Conservation (phyloP, 768 basidiomycete genomes). For the Cystobasidiopsis lactophilus region DNA sequence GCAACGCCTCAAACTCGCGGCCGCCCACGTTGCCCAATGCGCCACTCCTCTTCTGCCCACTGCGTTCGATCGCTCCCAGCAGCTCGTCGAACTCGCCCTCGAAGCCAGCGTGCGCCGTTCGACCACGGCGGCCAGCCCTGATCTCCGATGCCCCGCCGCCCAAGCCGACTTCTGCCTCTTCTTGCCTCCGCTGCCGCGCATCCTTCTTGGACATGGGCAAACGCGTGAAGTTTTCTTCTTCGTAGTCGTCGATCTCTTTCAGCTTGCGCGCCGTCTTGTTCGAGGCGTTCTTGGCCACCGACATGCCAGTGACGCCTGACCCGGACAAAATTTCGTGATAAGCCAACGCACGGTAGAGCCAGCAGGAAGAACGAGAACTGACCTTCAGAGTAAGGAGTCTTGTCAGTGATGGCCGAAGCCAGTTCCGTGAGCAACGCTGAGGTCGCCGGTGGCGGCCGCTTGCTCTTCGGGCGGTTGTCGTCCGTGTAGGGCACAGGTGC, state of each 20-base stretch:
- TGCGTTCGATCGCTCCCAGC: slow-evolving; percentile 22
- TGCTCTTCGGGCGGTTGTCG: slow-evolving; percentile 29
- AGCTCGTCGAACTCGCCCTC: slow-evolving; percentile 73
- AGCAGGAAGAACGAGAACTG: slow-evolving; percentile 23
- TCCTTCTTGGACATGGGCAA: slow-evolving; percentile 79
- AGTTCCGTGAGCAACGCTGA: neutral
- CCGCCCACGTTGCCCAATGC: neutral
- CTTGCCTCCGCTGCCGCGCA: slow-evolving; percentile 41
- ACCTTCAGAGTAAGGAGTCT: slow-evolving; percentile 23
- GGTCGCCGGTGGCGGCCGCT: slow-evolving; percentile 6
- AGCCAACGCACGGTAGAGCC: too few species aligned
- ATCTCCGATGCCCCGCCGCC: slow-evolving; percentile 36
- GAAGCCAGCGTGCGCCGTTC: slow-evolving; percentile 43
- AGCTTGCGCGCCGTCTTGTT: slow-evolving; percentile 41
- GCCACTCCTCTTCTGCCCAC: neutral
- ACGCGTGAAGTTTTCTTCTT: slow-evolving; percentile 84
- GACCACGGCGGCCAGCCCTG: slow-evolving; percentile 11
- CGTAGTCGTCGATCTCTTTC: slow-evolving; percentile 59
- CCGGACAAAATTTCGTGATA: too few species aligned
- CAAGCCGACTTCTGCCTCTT: slow-evolving; percentile 71
- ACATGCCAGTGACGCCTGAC: slow-evolving; percentile 10
- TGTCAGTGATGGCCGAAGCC: neutral
- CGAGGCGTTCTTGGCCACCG: slow-evolving; percentile 16
- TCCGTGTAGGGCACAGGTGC: slow-evolving; percentile 72
- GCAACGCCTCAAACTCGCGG: neutral